A percentile compares a stretch with the other conserved stretches of the same genome.
phyloP scores from a whole-genome alignment of 441 rosid genomes.

The Melastoma candidum region DNA sequence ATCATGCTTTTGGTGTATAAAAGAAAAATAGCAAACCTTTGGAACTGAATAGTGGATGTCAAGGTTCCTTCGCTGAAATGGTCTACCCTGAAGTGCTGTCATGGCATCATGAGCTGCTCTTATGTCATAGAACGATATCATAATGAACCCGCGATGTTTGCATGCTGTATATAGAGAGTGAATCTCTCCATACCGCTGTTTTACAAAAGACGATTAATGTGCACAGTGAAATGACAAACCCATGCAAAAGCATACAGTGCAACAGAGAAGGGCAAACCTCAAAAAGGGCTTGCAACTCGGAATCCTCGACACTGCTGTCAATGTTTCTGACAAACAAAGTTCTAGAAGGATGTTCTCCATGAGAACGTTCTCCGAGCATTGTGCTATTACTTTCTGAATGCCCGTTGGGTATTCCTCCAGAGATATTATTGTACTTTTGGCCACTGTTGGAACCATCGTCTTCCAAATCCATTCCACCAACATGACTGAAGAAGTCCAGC shows the following conservation, averaged over 20 bases:
- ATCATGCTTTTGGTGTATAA: constrained; percentile 1
- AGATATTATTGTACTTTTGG: constrained; percentile 25
- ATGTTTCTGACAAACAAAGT: constrained; percentile 59
- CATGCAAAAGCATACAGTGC: neutral
- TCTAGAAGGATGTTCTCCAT: constrained; percentile 44
- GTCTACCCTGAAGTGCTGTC: constrained; percentile 40
- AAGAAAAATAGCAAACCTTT: constrained; percentile 24
- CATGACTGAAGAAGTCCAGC: constrained; percentile 50
- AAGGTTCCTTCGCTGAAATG: constrained; percentile 37
- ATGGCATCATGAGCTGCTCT: constrained; percentile 50
- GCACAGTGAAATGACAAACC: neutral
- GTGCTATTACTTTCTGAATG: constrained; percentile 26
- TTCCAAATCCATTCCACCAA: constrained; percentile 69
- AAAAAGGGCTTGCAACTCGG: constrained; percentile 43
- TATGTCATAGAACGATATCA: constrained; percentile 54
- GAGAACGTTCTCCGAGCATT: constrained; percentile 33
- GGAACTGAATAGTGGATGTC: constrained; percentile 56
- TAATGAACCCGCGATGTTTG: constrained; percentile 52
- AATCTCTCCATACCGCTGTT: constrained; percentile 53
- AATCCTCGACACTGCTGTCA: constrained; percentile 46
- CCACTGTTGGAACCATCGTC: constrained; percentile 26
- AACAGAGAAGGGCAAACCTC: constrained; percentile 26
- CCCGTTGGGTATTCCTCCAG: constrained; percentile 18
- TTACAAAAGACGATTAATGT: constrained; percentile 7
- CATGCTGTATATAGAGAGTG: constrained; percentile 41